phyloP scores from a whole-genome alignment of 1,284 basidiomycete genomes.

The Mixia osmundae region DNA sequence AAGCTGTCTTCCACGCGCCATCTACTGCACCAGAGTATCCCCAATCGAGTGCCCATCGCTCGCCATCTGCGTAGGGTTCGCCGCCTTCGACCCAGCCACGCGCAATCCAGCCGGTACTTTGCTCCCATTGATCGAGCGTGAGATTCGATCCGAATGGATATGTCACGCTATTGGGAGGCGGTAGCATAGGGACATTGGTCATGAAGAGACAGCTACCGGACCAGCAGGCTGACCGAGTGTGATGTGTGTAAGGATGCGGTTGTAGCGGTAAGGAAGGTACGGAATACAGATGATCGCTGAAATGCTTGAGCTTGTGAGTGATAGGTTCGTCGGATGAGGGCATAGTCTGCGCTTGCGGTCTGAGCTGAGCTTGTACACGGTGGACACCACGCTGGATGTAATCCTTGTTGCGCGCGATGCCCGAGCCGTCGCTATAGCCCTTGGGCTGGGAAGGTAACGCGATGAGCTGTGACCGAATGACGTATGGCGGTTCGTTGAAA shows the following conservation, averaged over 20 bases:
- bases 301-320: not conserved
- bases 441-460: conserved; percentile 6
- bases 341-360: not conserved
- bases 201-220: conserved; percentile 10
- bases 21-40: conserved; percentile 14
- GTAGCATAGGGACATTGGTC: conserved; percentile 13
- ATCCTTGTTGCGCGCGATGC: conserved; percentile 11
- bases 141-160: conserved; percentile 10
- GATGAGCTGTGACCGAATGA: conserved; percentile 9
- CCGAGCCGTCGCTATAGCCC: conserved; percentile 10
- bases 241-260: conserved; percentile 8
- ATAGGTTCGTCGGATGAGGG: not conserved
- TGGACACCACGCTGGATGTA: conserved; percentile 10
- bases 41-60: conserved; percentile 12
- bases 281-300: conserved; percentile 2
- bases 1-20: conserved; percentile 12
- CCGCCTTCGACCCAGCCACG: not conserved
- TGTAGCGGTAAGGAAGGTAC: conserved; percentile 1
- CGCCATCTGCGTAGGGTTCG: conserved; percentile 9
- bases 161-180: conserved; percentile 10
- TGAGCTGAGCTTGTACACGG: not conserved
- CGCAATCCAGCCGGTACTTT: conserved; percentile 5
- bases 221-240: conserved; percentile 10
- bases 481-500: conserved; percentile 15
- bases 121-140: conserved; percentile 12